phyloP scores from a whole-genome alignment of 495 filamentous ascomycete species.

The Daldinia childiae region DNA sequence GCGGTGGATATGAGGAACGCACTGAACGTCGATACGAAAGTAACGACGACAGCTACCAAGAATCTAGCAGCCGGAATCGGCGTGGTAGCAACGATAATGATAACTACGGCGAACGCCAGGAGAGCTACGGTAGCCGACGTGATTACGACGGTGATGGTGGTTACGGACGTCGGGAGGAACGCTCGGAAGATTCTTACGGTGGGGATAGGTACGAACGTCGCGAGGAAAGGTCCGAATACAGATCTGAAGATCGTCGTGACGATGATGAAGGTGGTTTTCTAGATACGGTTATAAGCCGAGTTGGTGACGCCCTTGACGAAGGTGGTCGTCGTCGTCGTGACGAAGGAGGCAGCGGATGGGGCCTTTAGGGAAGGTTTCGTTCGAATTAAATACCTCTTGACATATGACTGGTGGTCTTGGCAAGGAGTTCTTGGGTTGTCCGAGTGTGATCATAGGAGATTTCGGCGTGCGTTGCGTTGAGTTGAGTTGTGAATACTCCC shows the following conservation, averaged over 20 bases:
- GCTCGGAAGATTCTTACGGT: constrained; percentile 13
- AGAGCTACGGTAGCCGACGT: constrained; percentile 34
- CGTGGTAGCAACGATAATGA: constrained; percentile 29
- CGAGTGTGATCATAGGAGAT: not conserved
- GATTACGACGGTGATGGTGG: constrained; percentile 26
- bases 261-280: constrained; percentile 41
- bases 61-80: constrained; percentile 36
- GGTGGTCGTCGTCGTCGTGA: constrained; percentile 36
- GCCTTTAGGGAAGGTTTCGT: constrained; percentile 27
- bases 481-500: constrained; percentile 34
- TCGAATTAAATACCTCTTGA: constrained; percentile 4
- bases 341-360: constrained; percentile 31
- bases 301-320: constrained; percentile 44
- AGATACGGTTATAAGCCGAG: constrained; percentile 35
- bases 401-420: constrained; percentile 6
- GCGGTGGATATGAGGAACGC: constrained; percentile 49
- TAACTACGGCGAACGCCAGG: constrained; percentile 37
- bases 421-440: constrained; percentile 6
- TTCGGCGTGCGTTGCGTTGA: constrained; percentile 21
- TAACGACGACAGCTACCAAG: constrained; percentile 40
- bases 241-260: constrained; percentile 24
- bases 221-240: constrained; percentile 31
- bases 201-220: constrained; percentile 12
- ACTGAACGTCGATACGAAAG: constrained; percentile 49
- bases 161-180: constrained; percentile 31